Conservation (phyloP, 2,329 filamentous ascomycete genomes). For the Ascochyta viciae-villosae region DNA sequence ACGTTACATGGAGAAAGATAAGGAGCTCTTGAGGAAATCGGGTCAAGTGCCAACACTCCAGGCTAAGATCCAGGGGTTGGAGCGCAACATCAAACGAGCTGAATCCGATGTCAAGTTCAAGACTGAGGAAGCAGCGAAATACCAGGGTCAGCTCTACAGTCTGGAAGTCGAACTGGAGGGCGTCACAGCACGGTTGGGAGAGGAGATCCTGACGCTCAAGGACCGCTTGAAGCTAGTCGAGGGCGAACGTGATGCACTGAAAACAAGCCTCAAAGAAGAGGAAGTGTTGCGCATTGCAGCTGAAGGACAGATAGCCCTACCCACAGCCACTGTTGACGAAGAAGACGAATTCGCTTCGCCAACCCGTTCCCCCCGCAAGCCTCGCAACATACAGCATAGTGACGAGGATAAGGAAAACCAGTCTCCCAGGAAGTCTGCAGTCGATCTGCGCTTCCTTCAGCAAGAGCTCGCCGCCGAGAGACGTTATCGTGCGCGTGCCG, state of each 20-base stretch:
- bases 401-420: constrained; percentile 57
- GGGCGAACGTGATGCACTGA: constrained; percentile 77
- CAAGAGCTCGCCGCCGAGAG: constrained; percentile 61
- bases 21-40: constrained; percentile 31
- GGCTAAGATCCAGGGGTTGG: constrained; percentile 38
- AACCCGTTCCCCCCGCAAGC: constrained; percentile 58
- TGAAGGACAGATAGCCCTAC: constrained; percentile 73
- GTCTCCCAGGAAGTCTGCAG: constrained; percentile 52
- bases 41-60: constrained; percentile 37
- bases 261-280: constrained; percentile 74
- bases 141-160: constrained; percentile 54
- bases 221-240: constrained; percentile 71
- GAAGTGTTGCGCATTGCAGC: constrained; percentile 76
- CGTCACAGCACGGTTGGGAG: constrained; percentile 68
- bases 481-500: constrained; percentile 70
- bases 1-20: constrained; percentile 31
- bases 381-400: constrained; percentile 52
- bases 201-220: constrained; percentile 70
- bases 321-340: constrained; percentile 57
- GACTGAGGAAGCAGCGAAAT: constrained; percentile 41
- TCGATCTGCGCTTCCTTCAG: constrained; percentile 57
- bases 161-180: constrained; percentile 59
- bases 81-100: constrained; percentile 35
- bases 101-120: constrained; percentile 44
- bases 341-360: constrained; percentile 70